Conservation (phyloP, 306 rosid species). For the Medicago truncatula region MtrunA17r5.0-ANR NC_053046.1:496001-496500, state of each 20-base stretch:
- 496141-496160: conserved; percentile 50
- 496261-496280: not conserved
- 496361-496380: conserved; percentile 51
- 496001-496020: conserved; percentile 25
- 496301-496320: not conserved
- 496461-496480: conserved; percentile 72
- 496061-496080: conserved; percentile 48
- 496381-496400: conserved; percentile 56
- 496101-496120: conserved; percentile 58
- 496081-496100: conserved; percentile 63
- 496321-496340: conserved; percentile 46
- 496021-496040: conserved; percentile 60
- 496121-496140: conserved; percentile 63
- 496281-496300: not conserved
- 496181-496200: conserved; percentile 51
- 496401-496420: conserved; percentile 59
- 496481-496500: conserved; percentile 56
- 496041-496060: conserved; percentile 46
- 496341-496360: conserved; percentile 53
- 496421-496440: conserved; percentile 75
- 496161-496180: conserved; percentile 5
- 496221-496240: conserved; percentile 64
- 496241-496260: conserved; percentile 16
- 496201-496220: conserved; percentile 54
- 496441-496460: conserved; percentile 58